Base-by-base conservation (phyloP, 805 yeast genomes). In the Candida cerambycidarum region DNA sequence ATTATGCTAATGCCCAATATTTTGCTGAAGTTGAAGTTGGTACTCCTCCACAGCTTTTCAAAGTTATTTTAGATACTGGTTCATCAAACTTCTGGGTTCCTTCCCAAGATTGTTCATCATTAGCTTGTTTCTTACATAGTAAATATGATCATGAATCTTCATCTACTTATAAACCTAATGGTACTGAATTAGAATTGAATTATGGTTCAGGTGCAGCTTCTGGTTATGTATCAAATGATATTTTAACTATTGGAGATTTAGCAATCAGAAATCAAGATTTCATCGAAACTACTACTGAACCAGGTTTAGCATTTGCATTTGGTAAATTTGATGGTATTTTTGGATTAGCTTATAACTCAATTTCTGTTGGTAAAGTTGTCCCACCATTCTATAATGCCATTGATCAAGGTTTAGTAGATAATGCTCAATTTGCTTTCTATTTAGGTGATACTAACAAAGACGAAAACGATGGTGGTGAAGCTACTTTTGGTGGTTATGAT, bases 51-150 rank as follows among this genome's bases (percentile, higher is more conserved):
- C 99, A 93, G 73, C 63, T 78, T 13, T 93, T 93, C 70, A 92
- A 92, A 75, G 98, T 93, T 39, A 81, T 93, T 50, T 75, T 93
- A 58, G 99, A 93, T 67, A 92, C 99, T 18, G 99, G 99, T 31
- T 87, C 96, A 34, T 86, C 97, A 34, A 93, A 93, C 69, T 75
- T 93, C 71, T 93, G 99, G 99, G 89, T 93, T 50, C 99, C 99
- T 42, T 79, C 95, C 47, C 53, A 75, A 33, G 89, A 87, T 52
- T 93, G 99, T 72, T 73, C 89, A 38, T 89, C 97, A 3, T 80
- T 93, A 68, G 98, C 99, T 39, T 93, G 99, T 71, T 92, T 79
- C 77, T 75, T 93, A 63, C 99, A 93, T 71, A 58, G 85, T 57
- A 93, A 90, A 76, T 93, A 89, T 62, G 93, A 87, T 66, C 93